Base-by-base conservation (phyloP, 108 stramenopile genomes). In the Pseudonitzschia pungens region DNA sequence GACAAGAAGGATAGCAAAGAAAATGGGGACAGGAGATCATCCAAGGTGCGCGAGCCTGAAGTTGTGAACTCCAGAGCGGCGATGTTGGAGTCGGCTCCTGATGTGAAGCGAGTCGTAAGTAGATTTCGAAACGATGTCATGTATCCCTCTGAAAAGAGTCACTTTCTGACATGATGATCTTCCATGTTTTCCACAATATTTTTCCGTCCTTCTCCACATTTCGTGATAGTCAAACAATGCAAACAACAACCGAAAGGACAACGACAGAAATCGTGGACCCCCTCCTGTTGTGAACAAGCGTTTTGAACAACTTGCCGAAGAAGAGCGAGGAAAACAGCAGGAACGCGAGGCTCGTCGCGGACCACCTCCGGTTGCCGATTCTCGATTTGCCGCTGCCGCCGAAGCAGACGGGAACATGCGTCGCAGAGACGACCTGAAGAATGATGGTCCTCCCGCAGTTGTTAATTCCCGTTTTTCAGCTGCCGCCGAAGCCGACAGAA, bases 1-100 rank as follows among this genome's bases (percentile, higher is more conserved):
- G 42, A 69, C 70, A 60, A 73, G 21, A 43, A 78, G 59, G 50
- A 68, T 29, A 4, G 65, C 44, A 77, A 69, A 55, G 62, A 66
- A n/a, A 66, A 44, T 4, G 72, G 66, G 33, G 78, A 87, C 6
- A 74, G 70, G 59, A 62, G 29, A 33, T 3, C 12, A 31, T 26
- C 21, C 18, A 68, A 71, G 55, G 66, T 56, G 36, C 72, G 87
- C 28, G 83, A 87, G 65, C 92, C 90, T 2, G 75, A 82, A 67
- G 76, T 84, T 22, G 84, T 91, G 52, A 93, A 93, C 66, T 81
- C 86, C 6, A 65, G 92, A 68, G 92, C 92, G 29, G 92, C 89
- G 10, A 76, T 79, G 48, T 68, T 92, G 29, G 89, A 72, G 40
- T 76, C 63, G 22, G 86, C 85, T 21, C 81, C 81, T 7, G 71